Base-by-base conservation (phyloP, 805 yeast species). In the Limtongozyma cylindracea region DNA sequence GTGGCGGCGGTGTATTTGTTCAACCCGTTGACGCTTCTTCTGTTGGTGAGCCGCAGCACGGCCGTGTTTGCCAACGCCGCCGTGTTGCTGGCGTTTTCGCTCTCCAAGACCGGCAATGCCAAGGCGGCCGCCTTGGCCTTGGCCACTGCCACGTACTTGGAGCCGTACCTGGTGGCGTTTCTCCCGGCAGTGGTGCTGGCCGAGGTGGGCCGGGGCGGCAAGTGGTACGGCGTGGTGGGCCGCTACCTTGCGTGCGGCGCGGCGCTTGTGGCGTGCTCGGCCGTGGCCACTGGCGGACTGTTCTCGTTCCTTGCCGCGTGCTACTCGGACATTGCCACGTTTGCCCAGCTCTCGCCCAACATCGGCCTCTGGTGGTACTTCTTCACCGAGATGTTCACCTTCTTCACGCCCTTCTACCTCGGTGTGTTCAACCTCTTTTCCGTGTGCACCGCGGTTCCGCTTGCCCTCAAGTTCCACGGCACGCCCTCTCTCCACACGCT, bases 281-380 rank as follows among this genome's bases (percentile, higher is more conserved):
- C 44, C 31, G 32, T 41, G 8, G 19, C 54, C 7, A 31, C 32
- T 14, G 30, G 31, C 15, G n/a, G n/a, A n/a, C 33, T 32, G 32
- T 45, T 24, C 64, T 66, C 34, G 20, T 74, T n/a, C 25, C 34
- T 32, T 8, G 13, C 13, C 17, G 29, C 23, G 27, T 33, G 37
- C 16, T 77, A 70, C 35, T 66, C 70, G 10, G 52, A 63, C 3
- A 43, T 60, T 5, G 36, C 77, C 5, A 47, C 50, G 12, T 69
- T 76, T 33, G 55, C 55, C 18, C 82, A 77, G 29, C 62, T 80
- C 28, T 55, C 68, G 4, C 98, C 98, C 13, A 88, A 88, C 43
- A 42, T 88, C 31, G 98, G 98, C 1, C 50, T 88, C 11, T 88
- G 99, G 99, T 88, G 99, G 99, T 88, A 88, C 48, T 67, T 82